Evolutionary conservation across 805 yeast genomes (phyloP), one percentile per base, ranked within the genome.

Genomic region (Metschnikowia anglica): DNA sequence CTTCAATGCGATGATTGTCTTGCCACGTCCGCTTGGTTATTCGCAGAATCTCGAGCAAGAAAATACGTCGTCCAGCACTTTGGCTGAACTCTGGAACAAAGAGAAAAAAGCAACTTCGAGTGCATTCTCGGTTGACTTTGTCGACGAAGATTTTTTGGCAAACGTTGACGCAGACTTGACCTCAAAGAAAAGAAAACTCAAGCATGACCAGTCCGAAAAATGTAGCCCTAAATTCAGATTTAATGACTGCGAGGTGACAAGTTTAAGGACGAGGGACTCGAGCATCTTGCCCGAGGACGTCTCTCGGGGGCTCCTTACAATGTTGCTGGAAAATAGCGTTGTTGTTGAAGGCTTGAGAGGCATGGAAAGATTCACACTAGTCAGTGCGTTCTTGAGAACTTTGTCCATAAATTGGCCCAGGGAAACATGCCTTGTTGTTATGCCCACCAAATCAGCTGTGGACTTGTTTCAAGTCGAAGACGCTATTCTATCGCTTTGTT

Each of bases 381-480:
- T 40, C 18, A 32, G 32, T 13, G 21, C 39, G 3, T 40, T 40
- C 23, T 19, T 44, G 10, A 9, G 32, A 20, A 31, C 38, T 6
- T 20, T 35, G 11, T n/a, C 32, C 9, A 2, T 21, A 7, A 39
- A 36, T n/a, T 15, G 20, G 17, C 10, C 24, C n/a, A 23, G 15
- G 2, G 45, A 41, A 24, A 21, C 43, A 11, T 45, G 47, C 20
- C 38, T 52, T 15, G 32, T 50, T 16, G 46, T 52, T 9, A 19
- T 52, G 13, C 51, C 49, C 10, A 35, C 50, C 1, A 25, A 26
- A n/a, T 30, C 42, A 1, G 51, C 55, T 5, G 47, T 50, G 13
- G 50, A 41, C 12, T 34, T 51, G 4, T 36, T 47, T 21, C 37
- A 35, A 2, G 17, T 40, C 3, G 29, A 28, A 2, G 34, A 33